Conservation (phyloP, 768 basidiomycete species). For the Pleurotus sapidus region DNA sequence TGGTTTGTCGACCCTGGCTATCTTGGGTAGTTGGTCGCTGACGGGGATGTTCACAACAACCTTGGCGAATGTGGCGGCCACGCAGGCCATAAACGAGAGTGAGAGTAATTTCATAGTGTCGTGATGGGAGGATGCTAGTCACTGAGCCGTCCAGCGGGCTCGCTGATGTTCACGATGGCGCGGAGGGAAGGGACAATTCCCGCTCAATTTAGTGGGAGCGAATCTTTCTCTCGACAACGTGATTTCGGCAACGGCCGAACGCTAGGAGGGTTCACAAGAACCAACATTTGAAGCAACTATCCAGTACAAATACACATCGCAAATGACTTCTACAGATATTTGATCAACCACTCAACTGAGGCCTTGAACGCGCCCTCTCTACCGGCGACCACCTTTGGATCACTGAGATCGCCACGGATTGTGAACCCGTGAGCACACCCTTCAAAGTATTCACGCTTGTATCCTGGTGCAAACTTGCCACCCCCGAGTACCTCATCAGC, state of each 20-base stretch:
- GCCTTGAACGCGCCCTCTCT: conserved; percentile 65
- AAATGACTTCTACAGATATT: conserved; percentile 20
- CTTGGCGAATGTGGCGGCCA: conserved; percentile 32
- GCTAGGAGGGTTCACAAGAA: no score
- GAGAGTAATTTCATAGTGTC: conserved; percentile 64
- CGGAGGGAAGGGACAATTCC: conserved; percentile 11
- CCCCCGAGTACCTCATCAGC: conserved; percentile 51
- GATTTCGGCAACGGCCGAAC: no score
- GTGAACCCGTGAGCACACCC: conserved; percentile 56
- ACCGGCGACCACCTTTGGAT: conserved; percentile 53
- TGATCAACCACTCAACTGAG: conserved; percentile 51
- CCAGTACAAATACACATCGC: no score
- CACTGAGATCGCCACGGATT: conserved; percentile 43
- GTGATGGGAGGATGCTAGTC: conserved; percentile 41
- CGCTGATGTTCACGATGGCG: conserved; percentile 17
- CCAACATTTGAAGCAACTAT: no score
- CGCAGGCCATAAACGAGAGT: conserved; percentile 44
- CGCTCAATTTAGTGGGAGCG: no score
- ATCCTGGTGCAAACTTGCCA: conserved; percentile 44
- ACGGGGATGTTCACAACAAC: conserved; percentile 58
- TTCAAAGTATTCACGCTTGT: conserved; percentile 44
- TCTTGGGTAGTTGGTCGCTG: conserved; percentile 69
- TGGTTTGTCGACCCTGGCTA: conserved; percentile 63
- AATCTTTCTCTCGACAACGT: no score
- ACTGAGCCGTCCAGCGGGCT: conserved; percentile 61